Evolutionary conservation across 2,329 filamentous ascomycete species (phyloP).

Genomic region (Colletotrichum simmondsii): DNA sequence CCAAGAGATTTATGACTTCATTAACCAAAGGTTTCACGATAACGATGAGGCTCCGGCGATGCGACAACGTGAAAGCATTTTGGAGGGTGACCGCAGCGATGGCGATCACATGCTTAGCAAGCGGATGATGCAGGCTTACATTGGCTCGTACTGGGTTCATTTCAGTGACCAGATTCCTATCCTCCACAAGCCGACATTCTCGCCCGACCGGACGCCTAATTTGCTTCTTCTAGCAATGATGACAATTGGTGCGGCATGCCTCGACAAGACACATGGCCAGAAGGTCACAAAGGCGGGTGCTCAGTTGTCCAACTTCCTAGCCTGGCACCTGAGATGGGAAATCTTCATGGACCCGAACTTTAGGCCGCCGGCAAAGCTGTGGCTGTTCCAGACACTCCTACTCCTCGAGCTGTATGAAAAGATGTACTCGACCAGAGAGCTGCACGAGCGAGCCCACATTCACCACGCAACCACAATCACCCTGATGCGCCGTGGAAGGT

Average conservation of each 20-base stretch:
- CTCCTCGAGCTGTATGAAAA: conserved; percentile 96
- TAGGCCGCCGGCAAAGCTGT: conserved; percentile 90
- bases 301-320: conserved; percentile 87
- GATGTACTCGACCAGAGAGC: conserved; percentile 91
- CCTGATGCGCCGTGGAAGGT: conserved; percentile 92
- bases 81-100: conserved; percentile 80
- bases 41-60: conserved; percentile 79
- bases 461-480: conserved; percentile 97
- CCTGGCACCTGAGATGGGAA: conserved; percentile 94
- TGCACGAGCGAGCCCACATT: conserved; percentile 95
- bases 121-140: conserved; percentile 96
- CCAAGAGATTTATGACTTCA: conserved; percentile 83
- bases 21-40: conserved; percentile 84
- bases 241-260: conserved; percentile 88
- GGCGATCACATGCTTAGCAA: conserved; percentile 79
- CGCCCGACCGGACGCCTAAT: conserved; percentile 85
- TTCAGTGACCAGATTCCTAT: conserved; percentile 96
- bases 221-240: conserved; percentile 89
- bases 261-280: conserved; percentile 84
- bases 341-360: conserved; percentile 94
- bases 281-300: conserved; percentile 81
- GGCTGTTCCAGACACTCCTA: conserved; percentile 93
- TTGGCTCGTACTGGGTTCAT: conserved; percentile 92
- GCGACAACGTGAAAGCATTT: conserved; percentile 79
- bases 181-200: conserved; percentile 93